A percentile compares a stretch with the other conserved stretches of the same genome.
These are phyloP conservation scores for Ramaria rubella DNA, from an alignment of 768 basidiomycete species.

Conservation along the genomic window DNA sequence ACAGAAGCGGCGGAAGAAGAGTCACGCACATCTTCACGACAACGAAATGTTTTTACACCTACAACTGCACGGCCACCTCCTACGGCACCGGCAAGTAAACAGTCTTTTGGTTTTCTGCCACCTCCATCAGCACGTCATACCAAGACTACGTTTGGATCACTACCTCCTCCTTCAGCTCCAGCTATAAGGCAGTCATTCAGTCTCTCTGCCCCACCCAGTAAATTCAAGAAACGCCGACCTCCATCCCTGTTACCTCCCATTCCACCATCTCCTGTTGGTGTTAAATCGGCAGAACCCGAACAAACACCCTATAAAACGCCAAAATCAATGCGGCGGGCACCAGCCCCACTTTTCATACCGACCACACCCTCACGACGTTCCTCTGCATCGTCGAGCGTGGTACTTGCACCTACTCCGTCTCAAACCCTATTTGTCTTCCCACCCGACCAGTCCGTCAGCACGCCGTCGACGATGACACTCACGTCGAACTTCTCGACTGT, in stretches of 20 bases:
- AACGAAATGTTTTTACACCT: slow-evolving; percentile 17
- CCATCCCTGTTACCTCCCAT: slow-evolving; percentile 63
- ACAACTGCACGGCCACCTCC: slow-evolving; percentile 19
- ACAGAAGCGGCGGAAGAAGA: slow-evolving; percentile 30
- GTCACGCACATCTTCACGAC: slow-evolving; percentile 18
- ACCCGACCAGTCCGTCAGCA: slow-evolving; percentile 54
- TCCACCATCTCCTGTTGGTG: slow-evolving; percentile 61
- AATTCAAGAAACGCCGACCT: slow-evolving; percentile 55
- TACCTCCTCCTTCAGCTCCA: slow-evolving; percentile 46
- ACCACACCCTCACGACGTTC: slow-evolving; percentile 13
- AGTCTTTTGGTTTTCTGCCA: slow-evolving; percentile 23
- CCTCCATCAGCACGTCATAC: slow-evolving; percentile 52
- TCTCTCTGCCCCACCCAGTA: slow-evolving; percentile 20
- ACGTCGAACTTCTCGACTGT: slow-evolving; percentile 46
- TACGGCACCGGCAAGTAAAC: slow-evolving; percentile 12
- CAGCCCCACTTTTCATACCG: slow-evolving; percentile 49
- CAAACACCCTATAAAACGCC: not conserved
- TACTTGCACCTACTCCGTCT: slow-evolving; percentile 39
- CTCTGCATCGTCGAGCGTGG: slow-evolving; percentile 10
- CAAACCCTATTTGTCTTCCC: slow-evolving; percentile 87
- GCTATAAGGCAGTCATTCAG: slow-evolving; percentile 44
- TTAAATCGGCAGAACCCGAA: slow-evolving; percentile 22
- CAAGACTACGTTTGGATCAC: slow-evolving; percentile 52
- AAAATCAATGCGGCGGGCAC: slow-evolving; percentile 26
- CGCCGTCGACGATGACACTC: slow-evolving; percentile 78